phyloP scores from a whole-genome alignment of 1,284 basidiomycete genomes.

The Leccinum pseudoinsigne region DNA sequence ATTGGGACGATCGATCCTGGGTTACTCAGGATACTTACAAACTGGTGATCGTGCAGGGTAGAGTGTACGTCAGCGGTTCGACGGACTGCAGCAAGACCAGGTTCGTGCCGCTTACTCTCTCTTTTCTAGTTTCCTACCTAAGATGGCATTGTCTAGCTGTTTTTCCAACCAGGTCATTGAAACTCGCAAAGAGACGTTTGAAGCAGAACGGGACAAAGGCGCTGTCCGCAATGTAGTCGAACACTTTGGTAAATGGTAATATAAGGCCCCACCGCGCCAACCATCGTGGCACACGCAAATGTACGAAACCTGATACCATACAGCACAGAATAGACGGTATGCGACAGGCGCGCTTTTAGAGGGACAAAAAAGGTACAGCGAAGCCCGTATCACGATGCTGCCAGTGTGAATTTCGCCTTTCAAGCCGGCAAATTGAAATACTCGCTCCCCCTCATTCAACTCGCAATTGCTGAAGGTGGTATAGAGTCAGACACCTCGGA shows the following conservation, averaged over 20 bases:
- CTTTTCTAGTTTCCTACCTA: neutral
- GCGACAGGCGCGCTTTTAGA: slow-evolving; percentile 1
- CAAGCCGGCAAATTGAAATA: no score
- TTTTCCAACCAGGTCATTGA: slow-evolving; percentile 31
- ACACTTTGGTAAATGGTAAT: slow-evolving; percentile 26
- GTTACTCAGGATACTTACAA: no score
- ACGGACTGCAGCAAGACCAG: no score
- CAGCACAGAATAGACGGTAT: slow-evolving; percentile 36
- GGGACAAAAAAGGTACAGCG: no score
- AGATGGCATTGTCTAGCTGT: slow-evolving; percentile 10
- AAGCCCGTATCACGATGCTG: no score
- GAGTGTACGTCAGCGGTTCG: no score
- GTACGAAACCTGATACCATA: slow-evolving; percentile 19
- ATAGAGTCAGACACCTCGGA: neutral
- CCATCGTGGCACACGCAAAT: neutral
- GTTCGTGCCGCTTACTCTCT: no score
- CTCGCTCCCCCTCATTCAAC: neutral
- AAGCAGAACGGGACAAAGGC: slow-evolving; percentile 5
- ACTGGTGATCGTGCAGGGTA: no score
- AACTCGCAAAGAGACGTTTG: slow-evolving; percentile 17
- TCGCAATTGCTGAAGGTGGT: neutral
- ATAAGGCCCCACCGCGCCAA: neutral
- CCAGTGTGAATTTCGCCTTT: no score
- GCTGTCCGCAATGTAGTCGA: slow-evolving; percentile 26
- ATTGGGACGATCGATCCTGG: slow-evolving; percentile 34